Evolutionary conservation across 2,329 filamentous ascomycete species (phyloP).

Genomic region (Alternaria burnsii): DNA sequence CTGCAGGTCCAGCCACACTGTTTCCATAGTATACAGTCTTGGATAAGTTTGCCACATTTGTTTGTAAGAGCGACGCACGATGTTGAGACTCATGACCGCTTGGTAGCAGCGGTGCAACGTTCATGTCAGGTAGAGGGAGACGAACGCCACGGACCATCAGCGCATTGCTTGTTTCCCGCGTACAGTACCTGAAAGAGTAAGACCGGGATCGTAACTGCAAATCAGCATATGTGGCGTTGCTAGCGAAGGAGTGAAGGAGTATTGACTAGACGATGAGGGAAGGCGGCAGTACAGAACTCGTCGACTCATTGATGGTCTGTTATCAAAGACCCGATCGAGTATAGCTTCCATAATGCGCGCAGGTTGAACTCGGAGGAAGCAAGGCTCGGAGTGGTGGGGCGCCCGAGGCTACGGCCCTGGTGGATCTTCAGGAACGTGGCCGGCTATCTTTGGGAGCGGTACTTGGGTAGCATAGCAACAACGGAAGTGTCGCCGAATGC

Average conservation of each 20-base stretch:
- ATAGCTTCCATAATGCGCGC: slow-evolving; percentile 4
- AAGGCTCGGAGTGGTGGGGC: slow-evolving; percentile 1
- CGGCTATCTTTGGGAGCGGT: slow-evolving; percentile 4
- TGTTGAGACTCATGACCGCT: neutral
- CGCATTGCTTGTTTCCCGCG: slow-evolving; percentile 27
- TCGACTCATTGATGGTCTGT: slow-evolving; percentile 9
- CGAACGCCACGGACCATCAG: slow-evolving; percentile 9
- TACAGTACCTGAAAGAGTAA: slow-evolving; percentile 25
- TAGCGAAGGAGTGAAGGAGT: slow-evolving; percentile 13
- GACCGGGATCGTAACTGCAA: slow-evolving; percentile 29
- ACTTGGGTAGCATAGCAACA: slow-evolving; percentile 1
- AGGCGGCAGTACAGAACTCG: slow-evolving; percentile 7
- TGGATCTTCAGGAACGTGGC: slow-evolving; percentile 22
- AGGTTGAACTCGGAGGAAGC: neutral
- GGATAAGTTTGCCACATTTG: slow-evolving; percentile 11
- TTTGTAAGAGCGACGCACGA: neutral
- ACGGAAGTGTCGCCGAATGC: slow-evolving; percentile 21
- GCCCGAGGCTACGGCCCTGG: neutral
- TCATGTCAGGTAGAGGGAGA: slow-evolving; percentile 18
- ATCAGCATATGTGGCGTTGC: slow-evolving; percentile 34
- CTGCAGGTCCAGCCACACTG: slow-evolving; percentile 2
- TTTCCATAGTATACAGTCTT: neutral
- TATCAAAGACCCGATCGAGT: slow-evolving; percentile 28
- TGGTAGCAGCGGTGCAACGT: slow-evolving; percentile 19
- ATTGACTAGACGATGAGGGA: slow-evolving; percentile 17